These are phyloP conservation scores for Epichloe scottii DNA, from an alignment of 2,329 filamentous ascomycete species.

Conservation along the genomic window DNA sequence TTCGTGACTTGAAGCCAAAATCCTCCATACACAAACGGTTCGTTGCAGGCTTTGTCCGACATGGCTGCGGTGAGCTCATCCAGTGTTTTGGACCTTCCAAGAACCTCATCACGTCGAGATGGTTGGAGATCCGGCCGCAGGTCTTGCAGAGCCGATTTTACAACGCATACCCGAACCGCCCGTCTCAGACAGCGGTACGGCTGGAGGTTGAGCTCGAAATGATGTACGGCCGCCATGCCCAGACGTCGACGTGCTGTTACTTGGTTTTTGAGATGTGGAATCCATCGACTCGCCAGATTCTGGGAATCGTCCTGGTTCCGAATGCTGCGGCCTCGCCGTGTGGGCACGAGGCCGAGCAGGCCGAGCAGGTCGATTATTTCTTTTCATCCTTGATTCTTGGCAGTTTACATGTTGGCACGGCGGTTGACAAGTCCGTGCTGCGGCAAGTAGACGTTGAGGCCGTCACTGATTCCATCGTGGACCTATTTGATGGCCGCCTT, in stretches of 20 bases:
- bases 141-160: conserved; percentile 2
- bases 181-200: neutral
- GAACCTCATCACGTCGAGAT: neutral
- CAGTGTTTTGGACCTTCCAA: conserved; percentile 5
- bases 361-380: conserved; percentile 2
- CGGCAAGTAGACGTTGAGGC: neutral
- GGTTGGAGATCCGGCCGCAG: conserved; percentile 3
- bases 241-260: neutral
- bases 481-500: conserved; percentile 14
- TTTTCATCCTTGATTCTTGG: conserved; percentile 5
- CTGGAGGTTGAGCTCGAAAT: neutral
- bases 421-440: neutral
- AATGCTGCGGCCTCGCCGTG: neutral
- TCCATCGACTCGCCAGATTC: neutral
- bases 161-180: neutral
- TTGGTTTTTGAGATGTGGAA: neutral
- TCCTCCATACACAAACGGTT: conserved; percentile 4
- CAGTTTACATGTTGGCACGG: neutral
- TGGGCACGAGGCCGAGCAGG: neutral
- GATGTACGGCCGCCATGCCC: neutral
- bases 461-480: conserved; percentile 7
- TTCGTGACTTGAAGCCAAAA: neutral
- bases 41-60: conserved; percentile 7
- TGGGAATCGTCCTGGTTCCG: conserved; percentile 4
- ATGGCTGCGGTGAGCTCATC: conserved; percentile 3